phyloP scores from a whole-genome alignment of 805 yeast species.

The Kodamaea leandrae region DNA sequence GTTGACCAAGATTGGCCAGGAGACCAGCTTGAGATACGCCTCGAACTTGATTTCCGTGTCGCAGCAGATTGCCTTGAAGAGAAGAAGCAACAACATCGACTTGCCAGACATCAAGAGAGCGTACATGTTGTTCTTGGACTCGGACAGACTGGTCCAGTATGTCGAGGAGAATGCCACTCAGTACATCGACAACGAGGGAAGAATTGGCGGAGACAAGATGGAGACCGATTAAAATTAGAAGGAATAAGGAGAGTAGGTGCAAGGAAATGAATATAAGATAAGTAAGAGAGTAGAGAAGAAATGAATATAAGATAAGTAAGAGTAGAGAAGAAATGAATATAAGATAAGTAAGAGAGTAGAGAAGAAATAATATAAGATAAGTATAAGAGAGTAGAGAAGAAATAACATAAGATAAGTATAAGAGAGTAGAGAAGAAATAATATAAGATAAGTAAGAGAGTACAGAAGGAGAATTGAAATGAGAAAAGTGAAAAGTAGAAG shows the following conservation, averaged over 20 bases:
- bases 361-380: too few relatives aligned
- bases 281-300: too few relatives aligned
- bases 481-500: too few relatives aligned
- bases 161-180: conserved; percentile 66
- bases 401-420: too few relatives aligned
- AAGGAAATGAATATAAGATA: conserved; percentile 5
- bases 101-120: conserved; percentile 83
- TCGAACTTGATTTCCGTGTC: conserved; percentile 88
- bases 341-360: too few relatives aligned
- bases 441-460: too few relatives aligned
- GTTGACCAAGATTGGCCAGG: conserved; percentile 84
- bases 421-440: too few relatives aligned
- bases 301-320: too few relatives aligned
- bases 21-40: conserved; percentile 89
- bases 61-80: conserved; percentile 78
- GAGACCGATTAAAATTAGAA: conserved; percentile 24
- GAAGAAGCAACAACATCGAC: conserved; percentile 70
- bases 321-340: too few relatives aligned
- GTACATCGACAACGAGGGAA: conserved; percentile 77
- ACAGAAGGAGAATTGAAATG: too few relatives aligned
- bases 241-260: not conserved
- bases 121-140: conserved; percentile 82
- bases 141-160: conserved; percentile 83
- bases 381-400: too few relatives aligned
- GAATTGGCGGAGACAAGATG: conserved; percentile 38